Percentiles rank a stretch among this genome's conserved stretches.
phyloP scores from a whole-genome alignment of 2,329 filamentous ascomycete genomes.

The Elsinoe batatas region DNA sequence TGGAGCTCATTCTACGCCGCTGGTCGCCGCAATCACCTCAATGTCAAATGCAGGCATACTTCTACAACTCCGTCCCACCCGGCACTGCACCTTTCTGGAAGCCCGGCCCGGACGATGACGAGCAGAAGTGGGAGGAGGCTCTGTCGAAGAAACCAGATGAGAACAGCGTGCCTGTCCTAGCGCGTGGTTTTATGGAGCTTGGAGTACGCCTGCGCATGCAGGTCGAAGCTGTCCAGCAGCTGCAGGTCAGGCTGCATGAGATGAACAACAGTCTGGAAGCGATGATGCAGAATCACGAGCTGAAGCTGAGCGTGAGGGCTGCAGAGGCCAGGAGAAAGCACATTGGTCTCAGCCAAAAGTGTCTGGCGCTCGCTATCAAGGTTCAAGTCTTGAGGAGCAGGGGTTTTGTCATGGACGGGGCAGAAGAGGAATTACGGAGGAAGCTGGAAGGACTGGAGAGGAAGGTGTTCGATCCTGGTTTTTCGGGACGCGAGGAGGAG shows the following conservation, averaged over 20 bases:
- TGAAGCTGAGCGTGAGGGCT: conserved; percentile 64
- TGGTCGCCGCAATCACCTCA: conserved; percentile 61
- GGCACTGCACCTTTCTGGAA: conserved; percentile 67
- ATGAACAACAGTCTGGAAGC: conserved; percentile 65
- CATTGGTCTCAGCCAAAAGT: conserved; percentile 61
- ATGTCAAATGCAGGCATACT: conserved; percentile 72
- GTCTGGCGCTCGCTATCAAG: conserved; percentile 63
- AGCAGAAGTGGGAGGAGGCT: conserved; percentile 74
- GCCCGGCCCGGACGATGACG: conserved; percentile 59
- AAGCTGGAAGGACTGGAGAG: conserved; percentile 61
- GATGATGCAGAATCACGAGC: conserved; percentile 66
- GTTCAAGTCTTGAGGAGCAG: conserved; percentile 73
- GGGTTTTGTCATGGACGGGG: conserved; percentile 68
- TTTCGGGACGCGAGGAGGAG: conserved; percentile 69
- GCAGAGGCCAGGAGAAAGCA: conserved; percentile 64
- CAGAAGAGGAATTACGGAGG: conserved; percentile 68
- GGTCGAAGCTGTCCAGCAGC: conserved; percentile 56
- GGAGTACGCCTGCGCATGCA: conserved; percentile 64
- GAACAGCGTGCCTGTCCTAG: conserved; percentile 67
- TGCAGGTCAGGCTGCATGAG: conserved; percentile 64
- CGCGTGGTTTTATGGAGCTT: conserved; percentile 61
- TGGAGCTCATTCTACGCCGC: conserved; percentile 58
- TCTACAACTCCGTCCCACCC: conserved; percentile 76
- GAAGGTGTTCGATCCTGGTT: conserved; percentile 61
- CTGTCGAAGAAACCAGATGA: conserved; percentile 67